Base-by-base conservation (phyloP, 2,329 filamentous ascomycete species). In the Monilinia vaccinii-corymbosi region DNA sequence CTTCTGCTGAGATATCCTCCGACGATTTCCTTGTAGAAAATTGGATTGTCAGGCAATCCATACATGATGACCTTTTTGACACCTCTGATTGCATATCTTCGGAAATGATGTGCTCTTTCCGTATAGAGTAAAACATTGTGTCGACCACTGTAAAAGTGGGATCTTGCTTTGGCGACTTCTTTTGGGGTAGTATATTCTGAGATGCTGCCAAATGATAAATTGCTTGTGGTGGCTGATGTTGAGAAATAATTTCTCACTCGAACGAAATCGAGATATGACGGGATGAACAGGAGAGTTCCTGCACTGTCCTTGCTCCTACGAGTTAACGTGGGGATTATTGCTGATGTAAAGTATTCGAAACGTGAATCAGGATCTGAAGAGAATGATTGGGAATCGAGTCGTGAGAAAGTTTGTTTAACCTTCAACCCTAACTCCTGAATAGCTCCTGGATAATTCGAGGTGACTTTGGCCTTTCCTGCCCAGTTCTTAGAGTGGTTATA, bases 41-140 rank as follows among this genome's bases (percentile, higher is more conserved):
- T 72, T 31, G 89, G 88, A 71, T 97, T 96, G 68, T 97, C 93
- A 0, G 94, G 94, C 36, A 97, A 73, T 1, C 86, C 88, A 72
- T 97, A 97, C 78, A 96, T 87, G 56, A 97, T 81, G n/a, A 97
- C 82, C 45, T 86, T 81, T 72, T 86, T 86, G 16, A 94, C 91
- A 25, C 94, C 94, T 40, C 84, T 82, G 58, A 99, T 80, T 66
- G 83, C 82, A 71, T 94, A 91, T n/a, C 94, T 82, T 53, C 91
- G 85, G 79, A 97, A 97, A 74, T 99, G 94, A 74, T 99, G 94
- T n/a, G 92, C 89, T 61, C 94, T 86, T 73, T 96, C 93, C 2
- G 92, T 95, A 75, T 97, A 99, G 18, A 99, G 78, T 44, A 99
- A 75, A 21, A 97, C 81, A 23, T 84, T 84, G 71, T 97, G 89